These are phyloP conservation scores for Iberis pinnata DNA, from an alignment of 345 rosid genomes.

Conservation along the genomic window DNA sequence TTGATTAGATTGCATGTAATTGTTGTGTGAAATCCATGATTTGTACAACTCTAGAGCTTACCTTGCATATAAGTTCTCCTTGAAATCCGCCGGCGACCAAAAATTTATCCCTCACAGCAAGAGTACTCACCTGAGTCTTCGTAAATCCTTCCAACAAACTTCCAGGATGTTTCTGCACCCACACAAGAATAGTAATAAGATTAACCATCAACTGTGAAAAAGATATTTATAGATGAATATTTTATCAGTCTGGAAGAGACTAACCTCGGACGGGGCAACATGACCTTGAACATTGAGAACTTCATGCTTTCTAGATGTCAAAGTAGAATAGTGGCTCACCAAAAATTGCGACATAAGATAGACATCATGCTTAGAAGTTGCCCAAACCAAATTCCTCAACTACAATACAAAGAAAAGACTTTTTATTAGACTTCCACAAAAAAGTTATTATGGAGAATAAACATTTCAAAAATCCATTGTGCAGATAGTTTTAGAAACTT, in stretches of 20 bases:
- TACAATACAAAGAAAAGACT: constrained; percentile 30
- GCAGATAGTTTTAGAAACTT: neutral
- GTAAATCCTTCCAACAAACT: constrained; percentile 51
- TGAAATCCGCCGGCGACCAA: constrained; percentile 60
- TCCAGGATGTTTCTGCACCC: constrained; percentile 45
- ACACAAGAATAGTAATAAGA: neutral
- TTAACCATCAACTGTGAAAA: neutral
- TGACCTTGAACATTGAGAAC: constrained; percentile 69
- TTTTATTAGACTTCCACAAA: neutral
- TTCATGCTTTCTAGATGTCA: constrained; percentile 43
- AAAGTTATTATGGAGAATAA: neutral
- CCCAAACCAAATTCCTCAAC: constrained; percentile 85
- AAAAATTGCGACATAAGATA: constrained; percentile 63
- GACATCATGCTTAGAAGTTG: constrained; percentile 39
- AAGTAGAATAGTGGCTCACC: constrained; percentile 59
- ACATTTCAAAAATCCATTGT: neutral
- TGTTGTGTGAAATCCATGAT: neutral
- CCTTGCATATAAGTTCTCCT: constrained; percentile 62
- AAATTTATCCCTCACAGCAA: constrained; percentile 44
- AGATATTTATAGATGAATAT: neutral
- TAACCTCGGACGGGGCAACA: constrained; percentile 66
- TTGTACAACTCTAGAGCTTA: constrained; percentile 14
- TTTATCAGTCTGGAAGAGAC: constrained; percentile 15
- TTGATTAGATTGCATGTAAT: constrained; percentile 1
- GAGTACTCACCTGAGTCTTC: constrained; percentile 52